phyloP scores from a whole-genome alignment of 1,284 basidiomycete genomes.

The Moesziomyces parantarcticus region DNA sequence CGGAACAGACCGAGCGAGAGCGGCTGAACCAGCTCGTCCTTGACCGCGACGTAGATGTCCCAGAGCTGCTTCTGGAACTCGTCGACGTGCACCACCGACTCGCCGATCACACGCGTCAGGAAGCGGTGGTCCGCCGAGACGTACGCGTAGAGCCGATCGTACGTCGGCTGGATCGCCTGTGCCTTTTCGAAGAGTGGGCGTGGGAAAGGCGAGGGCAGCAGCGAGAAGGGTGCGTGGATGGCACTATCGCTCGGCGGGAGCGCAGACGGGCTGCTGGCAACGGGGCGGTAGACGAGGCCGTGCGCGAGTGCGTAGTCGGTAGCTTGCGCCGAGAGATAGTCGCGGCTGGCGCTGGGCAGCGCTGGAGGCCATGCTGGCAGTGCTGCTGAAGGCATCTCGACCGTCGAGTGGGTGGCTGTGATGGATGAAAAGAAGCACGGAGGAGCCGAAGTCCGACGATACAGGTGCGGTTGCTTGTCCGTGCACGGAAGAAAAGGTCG shows the following conservation, averaged over 20 bases:
- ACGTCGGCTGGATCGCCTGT: constrained; percentile 77
- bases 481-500: constrained; percentile 1
- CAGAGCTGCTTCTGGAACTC: constrained; percentile 87
- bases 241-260: constrained; percentile 71
- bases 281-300: constrained; percentile 83
- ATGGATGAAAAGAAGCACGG: neutral
- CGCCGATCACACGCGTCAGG: constrained; percentile 83
- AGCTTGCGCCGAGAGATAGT: constrained; percentile 75
- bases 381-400: constrained; percentile 10
- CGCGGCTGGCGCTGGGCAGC: constrained; percentile 74
- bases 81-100: constrained; percentile 83
- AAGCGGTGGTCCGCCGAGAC: constrained; percentile 84
- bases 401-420: neutral
- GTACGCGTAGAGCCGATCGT: constrained; percentile 86
- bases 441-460: neutral
- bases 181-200: constrained; percentile 78
- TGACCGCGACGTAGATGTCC: constrained; percentile 81
- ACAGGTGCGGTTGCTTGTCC: neutral
- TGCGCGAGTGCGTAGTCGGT: constrained; percentile 86
- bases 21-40: constrained; percentile 71
- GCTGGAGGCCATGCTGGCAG: constrained; percentile 76
- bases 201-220: constrained; percentile 89
- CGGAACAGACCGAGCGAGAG: constrained; percentile 92
- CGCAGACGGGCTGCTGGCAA: constrained; percentile 66
- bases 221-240: constrained; percentile 87